Evolutionary conservation across 805 yeast species (phyloP).

Genomic region (Kodamaea jinghongensis): DNA sequence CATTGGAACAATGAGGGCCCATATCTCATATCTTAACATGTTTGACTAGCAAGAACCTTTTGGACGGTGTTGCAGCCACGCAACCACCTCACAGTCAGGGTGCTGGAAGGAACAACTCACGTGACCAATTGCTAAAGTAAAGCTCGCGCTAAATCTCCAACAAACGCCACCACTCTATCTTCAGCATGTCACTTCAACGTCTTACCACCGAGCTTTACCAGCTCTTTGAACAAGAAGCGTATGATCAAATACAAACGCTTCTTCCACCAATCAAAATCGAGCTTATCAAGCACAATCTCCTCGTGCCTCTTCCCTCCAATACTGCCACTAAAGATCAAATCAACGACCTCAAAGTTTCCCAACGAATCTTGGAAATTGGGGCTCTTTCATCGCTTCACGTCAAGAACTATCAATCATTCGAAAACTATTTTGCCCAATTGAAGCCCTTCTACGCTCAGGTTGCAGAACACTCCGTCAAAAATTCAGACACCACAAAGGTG

Average conservation of each 20-base stretch:
- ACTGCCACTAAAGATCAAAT: constrained; percentile 40
- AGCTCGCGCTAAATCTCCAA: no score
- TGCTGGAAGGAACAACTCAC: no score
- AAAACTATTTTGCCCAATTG: constrained; percentile 69
- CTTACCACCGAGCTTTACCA: constrained; percentile 67
- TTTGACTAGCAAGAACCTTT: no score
- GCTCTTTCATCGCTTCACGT: constrained; percentile 74
- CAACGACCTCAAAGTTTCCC: constrained; percentile 72
- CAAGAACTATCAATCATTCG: constrained; percentile 61
- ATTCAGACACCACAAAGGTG: constrained; percentile 54
- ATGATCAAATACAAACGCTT: constrained; percentile 55
- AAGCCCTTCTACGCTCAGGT: constrained; percentile 66
- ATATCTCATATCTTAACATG: no score
- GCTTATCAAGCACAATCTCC: constrained; percentile 70
- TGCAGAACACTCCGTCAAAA: constrained; percentile 41
- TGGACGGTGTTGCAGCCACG: no score
- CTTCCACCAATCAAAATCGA: constrained; percentile 75
- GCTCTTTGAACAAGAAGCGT: constrained; percentile 61
- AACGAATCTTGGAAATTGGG: constrained; percentile 84
- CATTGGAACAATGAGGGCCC: no score
- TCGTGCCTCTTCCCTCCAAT: constrained; percentile 55
- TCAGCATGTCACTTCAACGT: constrained; percentile 57
- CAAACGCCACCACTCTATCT: no score
- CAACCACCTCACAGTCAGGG: no score
- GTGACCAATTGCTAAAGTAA: no score